phyloP scores from a whole-genome alignment of 257 asterid species.

The Solanum chaucha region DNA sequence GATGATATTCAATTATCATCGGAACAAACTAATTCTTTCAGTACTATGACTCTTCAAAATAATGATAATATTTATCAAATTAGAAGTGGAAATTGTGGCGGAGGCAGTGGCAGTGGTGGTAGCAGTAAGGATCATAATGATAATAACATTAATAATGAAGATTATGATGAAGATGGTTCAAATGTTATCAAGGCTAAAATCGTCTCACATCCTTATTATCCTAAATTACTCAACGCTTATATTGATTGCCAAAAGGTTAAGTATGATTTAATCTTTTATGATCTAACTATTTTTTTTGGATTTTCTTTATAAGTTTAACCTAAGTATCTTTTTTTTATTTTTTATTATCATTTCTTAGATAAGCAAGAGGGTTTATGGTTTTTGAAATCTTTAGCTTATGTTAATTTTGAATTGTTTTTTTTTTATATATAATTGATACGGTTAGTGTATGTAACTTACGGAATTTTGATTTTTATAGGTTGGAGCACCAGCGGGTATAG shows the following conservation, averaged over 20 bases:
- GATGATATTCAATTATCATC: slow-evolving; percentile 4
- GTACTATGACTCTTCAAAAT: not conserved
- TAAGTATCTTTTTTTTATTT: not conserved
- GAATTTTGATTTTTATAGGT: slow-evolving; percentile 12
- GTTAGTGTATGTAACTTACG: not conserved
- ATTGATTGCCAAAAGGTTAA: slow-evolving; percentile 39
- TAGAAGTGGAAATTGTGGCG: slow-evolving; percentile 6
- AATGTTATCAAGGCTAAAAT: slow-evolving; percentile 30
- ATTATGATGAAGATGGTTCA: slow-evolving; percentile 17
- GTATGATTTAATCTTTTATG: not conserved
- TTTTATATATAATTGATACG: too few relatives aligned
- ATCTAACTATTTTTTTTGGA: not conserved
- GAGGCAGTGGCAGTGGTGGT: not conserved
- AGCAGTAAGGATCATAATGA: not conserved
- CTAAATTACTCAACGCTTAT: slow-evolving; percentile 32
- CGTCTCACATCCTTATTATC: slow-evolving; percentile 38
- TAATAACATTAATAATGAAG: not conserved
- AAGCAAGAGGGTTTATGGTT: not conserved
- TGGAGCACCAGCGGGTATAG: slow-evolving; percentile 43
- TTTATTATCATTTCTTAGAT: not conserved
- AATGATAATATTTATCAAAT: not conserved
- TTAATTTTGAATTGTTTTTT: not conserved
- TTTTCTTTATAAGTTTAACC: not conserved
- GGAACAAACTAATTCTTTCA: not conserved
- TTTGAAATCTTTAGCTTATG: too few relatives aligned